Evolutionary conservation across 305 asterid species (phyloP), one percentile per base, ranked within the genome.

Genomic region (Nicotiana rustica): DNA sequence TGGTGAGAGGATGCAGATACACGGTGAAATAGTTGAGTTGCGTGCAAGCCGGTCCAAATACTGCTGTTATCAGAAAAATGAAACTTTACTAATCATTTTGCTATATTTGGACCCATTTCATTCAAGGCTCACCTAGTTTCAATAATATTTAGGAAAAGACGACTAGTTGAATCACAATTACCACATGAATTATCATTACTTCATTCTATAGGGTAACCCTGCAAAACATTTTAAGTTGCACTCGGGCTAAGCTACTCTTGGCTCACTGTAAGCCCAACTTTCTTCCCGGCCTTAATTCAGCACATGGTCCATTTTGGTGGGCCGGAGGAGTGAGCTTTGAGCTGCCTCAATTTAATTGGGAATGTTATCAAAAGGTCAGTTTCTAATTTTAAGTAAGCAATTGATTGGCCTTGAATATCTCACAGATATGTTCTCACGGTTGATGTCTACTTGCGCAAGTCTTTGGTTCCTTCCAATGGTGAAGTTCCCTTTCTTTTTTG

Each of bases 71-170:
- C 21, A 73, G 49, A 21, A 73, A 73, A 38, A 49, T 73, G 62
- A 49, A 21, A 13, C 62, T 73, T 73, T 8, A 25, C 29, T 47
- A 13, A 10, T 47, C 78, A 71, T 44, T 69, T 69, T 6, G 36
- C 61, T 10, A 41, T 13, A 8, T 73, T 71, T 71, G 78, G 61
- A 71, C 60, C 61, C 78, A 47, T 47, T 49, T 73, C 79, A 21
- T 13, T 47, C 79, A 73, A 73, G 62, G 4, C 25, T 56, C 35
- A 13, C 62, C 79, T 73, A 49, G 25, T 49, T 49, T 13, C 79
- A 21, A 49, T 21, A 47, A 73, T 49, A 49, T 47, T 47, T 73
- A 47, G 79, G 62, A 73, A 49, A 73, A 25, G 15, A 36, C 15
- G 49, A 47, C 41, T 73, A 25, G 41, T 73, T 73, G 15, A 73